Evolutionary conservation across 371 early-diverging fungal species (phyloP).

Genomic region (Homolaphlyctis polyrhiza): DNA sequence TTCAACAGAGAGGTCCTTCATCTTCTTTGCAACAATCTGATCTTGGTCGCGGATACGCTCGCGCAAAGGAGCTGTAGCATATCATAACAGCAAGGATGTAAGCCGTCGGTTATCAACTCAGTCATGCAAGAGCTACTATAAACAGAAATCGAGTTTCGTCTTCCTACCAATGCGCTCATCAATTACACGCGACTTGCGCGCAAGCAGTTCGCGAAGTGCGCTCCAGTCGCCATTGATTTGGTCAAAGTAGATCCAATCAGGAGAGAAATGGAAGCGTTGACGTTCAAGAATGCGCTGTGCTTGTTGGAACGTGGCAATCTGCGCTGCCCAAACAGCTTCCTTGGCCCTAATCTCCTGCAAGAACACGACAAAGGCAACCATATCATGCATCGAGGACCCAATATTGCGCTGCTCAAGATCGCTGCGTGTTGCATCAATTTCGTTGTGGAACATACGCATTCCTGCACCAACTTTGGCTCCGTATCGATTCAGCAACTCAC

Average conservation of each 20-base stretch:
- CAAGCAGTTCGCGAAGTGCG: conserved; percentile 90
- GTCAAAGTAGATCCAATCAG: conserved; percentile 93
- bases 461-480: conserved; percentile 73
- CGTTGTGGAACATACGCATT: conserved; percentile 80
- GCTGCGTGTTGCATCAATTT: conserved; percentile 72
- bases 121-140: too few relatives aligned
- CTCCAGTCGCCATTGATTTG: conserved; percentile 97
- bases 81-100: too few relatives aligned
- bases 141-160: too few relatives aligned
- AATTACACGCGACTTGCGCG: conserved; percentile 85
- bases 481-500: conserved; percentile 89
- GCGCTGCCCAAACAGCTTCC: conserved; percentile 68
- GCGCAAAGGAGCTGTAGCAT: conserved; percentile 6
- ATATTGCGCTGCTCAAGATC: conserved; percentile 83
- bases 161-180: conserved; percentile 84
- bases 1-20: conserved; percentile 77
- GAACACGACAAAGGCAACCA: conserved; percentile 92
- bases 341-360: conserved; percentile 91
- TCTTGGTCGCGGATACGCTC: conserved; percentile 77
- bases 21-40: conserved; percentile 76
- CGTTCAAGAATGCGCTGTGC: conserved; percentile 92
- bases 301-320: conserved; percentile 78
- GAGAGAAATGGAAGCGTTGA: conserved; percentile 89
- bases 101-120: too few relatives aligned
- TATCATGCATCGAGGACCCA: conserved; percentile 83